Conservation (phyloP, 2,329 filamentous ascomycete species). For the Harringtonia aguacate region DNA sequence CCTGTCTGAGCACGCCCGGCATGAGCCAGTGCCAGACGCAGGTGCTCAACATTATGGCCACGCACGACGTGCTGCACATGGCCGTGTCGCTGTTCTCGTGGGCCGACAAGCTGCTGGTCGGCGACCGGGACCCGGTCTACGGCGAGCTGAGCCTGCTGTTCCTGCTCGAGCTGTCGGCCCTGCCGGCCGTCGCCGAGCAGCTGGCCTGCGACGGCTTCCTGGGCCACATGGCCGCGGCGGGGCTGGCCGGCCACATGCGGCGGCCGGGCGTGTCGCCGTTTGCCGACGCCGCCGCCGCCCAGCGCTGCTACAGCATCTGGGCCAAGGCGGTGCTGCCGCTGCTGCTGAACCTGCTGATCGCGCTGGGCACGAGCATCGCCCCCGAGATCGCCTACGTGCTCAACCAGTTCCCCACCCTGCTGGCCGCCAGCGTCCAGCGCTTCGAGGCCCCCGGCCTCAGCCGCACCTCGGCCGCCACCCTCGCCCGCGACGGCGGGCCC, state of each 20-base stretch:
- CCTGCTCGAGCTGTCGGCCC: constrained; percentile 73
- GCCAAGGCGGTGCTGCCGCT: constrained; percentile 77
- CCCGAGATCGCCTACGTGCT: constrained; percentile 79
- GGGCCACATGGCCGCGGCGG: constrained; percentile 67
- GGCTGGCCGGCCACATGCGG: constrained; percentile 67
- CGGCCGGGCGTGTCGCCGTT: constrained; percentile 65
- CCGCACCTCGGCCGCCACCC: background rate
- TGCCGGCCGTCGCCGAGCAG: constrained; percentile 75
- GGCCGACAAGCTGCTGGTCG: constrained; percentile 65
- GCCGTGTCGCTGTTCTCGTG: constrained; percentile 86
- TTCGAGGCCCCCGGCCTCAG: constrained; percentile 54
- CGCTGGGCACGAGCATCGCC: constrained; percentile 71
- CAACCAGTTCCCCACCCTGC: constrained; percentile 75
- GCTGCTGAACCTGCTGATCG: constrained; percentile 75
- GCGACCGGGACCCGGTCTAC: constrained; percentile 65
- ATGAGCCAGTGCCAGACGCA: constrained; percentile 58
- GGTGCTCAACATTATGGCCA: constrained; percentile 58
- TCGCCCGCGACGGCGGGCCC: constrained; percentile 22
- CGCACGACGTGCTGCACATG: constrained; percentile 66
- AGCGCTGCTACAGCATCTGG: constrained; percentile 84
- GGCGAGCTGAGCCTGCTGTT: constrained; percentile 87
- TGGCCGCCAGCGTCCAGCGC: constrained; percentile 59
- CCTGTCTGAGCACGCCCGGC: constrained; percentile 67
- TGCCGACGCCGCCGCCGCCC: constrained; percentile 54
- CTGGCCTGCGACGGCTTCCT: constrained; percentile 81